A percentile compares a stretch with the other conserved stretches of the same genome.
Evolutionary conservation across 495 filamentous ascomycete genomes (phyloP).

Genomic region (Bacidia gigantensis): DNA sequence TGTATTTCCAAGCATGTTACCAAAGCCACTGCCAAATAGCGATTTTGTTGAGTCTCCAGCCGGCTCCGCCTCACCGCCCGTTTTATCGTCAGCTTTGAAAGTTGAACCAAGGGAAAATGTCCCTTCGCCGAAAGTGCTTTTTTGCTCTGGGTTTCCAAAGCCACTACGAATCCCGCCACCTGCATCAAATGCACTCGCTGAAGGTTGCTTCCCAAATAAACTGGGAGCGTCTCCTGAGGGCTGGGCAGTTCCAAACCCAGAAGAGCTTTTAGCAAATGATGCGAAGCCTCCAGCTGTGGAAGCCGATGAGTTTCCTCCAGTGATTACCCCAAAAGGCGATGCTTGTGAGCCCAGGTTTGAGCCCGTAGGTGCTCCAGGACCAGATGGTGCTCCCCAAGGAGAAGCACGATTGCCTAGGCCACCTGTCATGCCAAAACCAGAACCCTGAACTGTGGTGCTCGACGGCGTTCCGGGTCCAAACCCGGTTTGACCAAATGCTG

Average conservation of each 20-base stretch:
- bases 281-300: constrained; percentile 38
- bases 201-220: constrained; percentile 19
- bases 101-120: constrained; percentile 64
- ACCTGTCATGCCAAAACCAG: constrained; percentile 40
- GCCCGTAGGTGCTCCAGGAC: constrained; percentile 13
- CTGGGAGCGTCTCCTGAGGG: constrained; percentile 13
- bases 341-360: constrained; percentile 12
- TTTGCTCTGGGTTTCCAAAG: constrained; percentile 26
- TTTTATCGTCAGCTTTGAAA: constrained; percentile 63
- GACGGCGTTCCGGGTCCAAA: constrained; percentile 36
- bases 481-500: constrained; percentile 32
- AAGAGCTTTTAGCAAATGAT: constrained; percentile 39
- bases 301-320: constrained; percentile 6
- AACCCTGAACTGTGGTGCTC: constrained; percentile 19
- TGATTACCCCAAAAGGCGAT: constrained; percentile 16
- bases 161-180: constrained; percentile 25
- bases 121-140: constrained; percentile 36
- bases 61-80: constrained; percentile 44
- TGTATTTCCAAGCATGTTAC: constrained; percentile 29
- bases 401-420: constrained; percentile 27
- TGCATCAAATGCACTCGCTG: constrained; percentile 21
- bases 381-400: constrained; percentile 26
- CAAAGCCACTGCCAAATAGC: constrained; percentile 40
- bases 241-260: constrained; percentile 37
- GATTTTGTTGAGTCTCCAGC: constrained; percentile 27